A percentile compares a stretch with the other conserved stretches of the same genome.
phyloP scores from a whole-genome alignment of 108 stramenopile species.

The Skeletonema potamos region DNA sequence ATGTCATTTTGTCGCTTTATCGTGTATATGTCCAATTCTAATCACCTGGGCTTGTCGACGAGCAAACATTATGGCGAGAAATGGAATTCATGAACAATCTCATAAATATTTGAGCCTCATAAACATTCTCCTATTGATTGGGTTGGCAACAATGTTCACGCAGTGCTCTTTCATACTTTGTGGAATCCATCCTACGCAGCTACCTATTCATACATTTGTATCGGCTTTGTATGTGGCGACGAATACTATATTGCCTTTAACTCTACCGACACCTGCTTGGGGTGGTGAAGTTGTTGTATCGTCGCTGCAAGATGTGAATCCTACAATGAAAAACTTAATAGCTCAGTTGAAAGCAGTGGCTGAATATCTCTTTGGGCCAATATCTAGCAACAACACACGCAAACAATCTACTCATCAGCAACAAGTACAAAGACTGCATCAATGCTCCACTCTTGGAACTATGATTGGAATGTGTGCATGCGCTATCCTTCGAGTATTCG shows the following conservation, averaged over 20 bases:
- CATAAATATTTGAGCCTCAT: not conserved
- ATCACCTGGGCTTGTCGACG: not conserved
- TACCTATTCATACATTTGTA: conserved; percentile 19
- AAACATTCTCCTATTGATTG: not conserved
- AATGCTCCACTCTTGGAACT: conserved; percentile 12
- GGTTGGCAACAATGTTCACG: not conserved
- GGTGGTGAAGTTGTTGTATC: not conserved
- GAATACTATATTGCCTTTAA: conserved; percentile 1
- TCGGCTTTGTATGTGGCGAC: conserved; percentile 24
- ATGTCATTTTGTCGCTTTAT: conserved; percentile 7
- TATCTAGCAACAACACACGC: not conserved
- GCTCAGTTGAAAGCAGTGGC: not conserved
- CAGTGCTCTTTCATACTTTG: conserved; percentile 23
- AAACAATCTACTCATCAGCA: not conserved
- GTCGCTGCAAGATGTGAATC: no score
- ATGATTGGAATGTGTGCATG: conserved; percentile 15
- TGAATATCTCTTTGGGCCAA: conserved; percentile 8
- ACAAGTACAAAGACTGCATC: conserved; percentile 6
- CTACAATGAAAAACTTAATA: not conserved
- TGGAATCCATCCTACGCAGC: conserved; percentile 13
- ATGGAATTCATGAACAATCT: conserved; percentile 2
- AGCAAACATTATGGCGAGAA: not conserved
- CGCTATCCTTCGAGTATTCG: conserved; percentile 55
- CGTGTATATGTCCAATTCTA: not conserved
- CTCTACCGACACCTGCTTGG: not conserved